These are phyloP conservation scores for Metrosideros polymorpha DNA, from an alignment of 441 rosid species.

Conservation along the genomic window DNA sequence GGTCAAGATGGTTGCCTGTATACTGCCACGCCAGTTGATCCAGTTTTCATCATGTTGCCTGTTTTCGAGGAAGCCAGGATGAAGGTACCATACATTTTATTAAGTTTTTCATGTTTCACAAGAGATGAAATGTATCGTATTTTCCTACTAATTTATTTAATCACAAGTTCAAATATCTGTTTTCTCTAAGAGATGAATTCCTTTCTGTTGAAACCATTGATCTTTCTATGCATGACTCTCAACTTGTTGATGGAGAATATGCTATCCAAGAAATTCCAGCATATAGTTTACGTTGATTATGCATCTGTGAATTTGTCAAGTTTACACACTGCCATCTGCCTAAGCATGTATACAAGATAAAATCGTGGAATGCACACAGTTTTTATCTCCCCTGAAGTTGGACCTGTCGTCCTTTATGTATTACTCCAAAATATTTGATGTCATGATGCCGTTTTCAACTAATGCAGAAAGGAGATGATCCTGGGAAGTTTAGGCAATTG, in stretches of 20 bases:
- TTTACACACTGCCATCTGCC: not conserved
- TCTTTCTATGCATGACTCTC: not conserved
- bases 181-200: not conserved
- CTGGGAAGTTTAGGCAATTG: slow-evolving; percentile 79
- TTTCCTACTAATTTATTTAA: not conserved
- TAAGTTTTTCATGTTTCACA: not conserved
- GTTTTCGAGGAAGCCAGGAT: slow-evolving; percentile 76
- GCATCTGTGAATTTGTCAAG: not conserved
- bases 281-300: fast-evolving
- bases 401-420: not conserved
- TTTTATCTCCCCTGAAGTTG: not conserved
- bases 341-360: not conserved
- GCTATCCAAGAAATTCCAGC: not conserved
- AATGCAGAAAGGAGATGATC: slow-evolving; percentile 74
- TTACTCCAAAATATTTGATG: not conserved
- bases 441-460: not conserved
- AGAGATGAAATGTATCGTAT: not conserved
- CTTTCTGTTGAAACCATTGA: not conserved
- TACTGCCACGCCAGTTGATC: slow-evolving; percentile 77
- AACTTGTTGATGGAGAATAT: not conserved
- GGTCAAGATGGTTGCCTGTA: slow-evolving; percentile 66
- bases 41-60: slow-evolving; percentile 75
- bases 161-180: not conserved
- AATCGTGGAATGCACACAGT: not conserved
- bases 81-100: slow-evolving; percentile 36